Base-by-base conservation (phyloP, 805 yeast genomes). In the Schwanniomyces occidentalis region DNA sequence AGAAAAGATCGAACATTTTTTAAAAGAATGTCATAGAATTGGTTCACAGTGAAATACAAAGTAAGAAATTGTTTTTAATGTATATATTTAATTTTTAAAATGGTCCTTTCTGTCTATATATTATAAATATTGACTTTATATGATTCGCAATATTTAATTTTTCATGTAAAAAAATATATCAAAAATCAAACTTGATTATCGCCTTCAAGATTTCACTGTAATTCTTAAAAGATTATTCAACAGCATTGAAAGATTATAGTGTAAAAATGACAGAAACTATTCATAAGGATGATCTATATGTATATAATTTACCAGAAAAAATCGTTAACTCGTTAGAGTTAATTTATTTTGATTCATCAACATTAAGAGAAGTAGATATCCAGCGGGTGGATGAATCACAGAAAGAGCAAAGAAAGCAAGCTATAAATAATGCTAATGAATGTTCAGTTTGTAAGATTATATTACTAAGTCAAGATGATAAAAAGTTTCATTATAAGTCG, bases 1-100 rank as follows among this genome's bases (percentile, higher is more conserved):
- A 8, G 95, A 85, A 45, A 84, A 84, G 59, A 77, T 93, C 42
- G 80, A 78, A 41, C 86, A 79, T 63, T 93, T 93, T 66, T 69
- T 93, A 54, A 68, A 87, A 61, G 96, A 88, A 60, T 84, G 93
- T 49, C 95, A 88, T 58, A 76, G 90, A 51, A 59, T 85, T 35
- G 95, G 95, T 7, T 65, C 76, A 6, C 58, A 61, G 42, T 68
- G n/a, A n/a, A n/a, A n/a, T n/a, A n/a, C n/a, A n/a, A n/a, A n/a
- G n/a, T n/a, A n/a, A n/a, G n/a, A n/a, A n/a, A n/a, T n/a, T n/a
- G n/a, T n/a, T n/a, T n/a, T n/a, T n/a, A n/a, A n/a, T n/a, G n/a
- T n/a, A n/a, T n/a, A n/a, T n/a, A n/a, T n/a, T n/a, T n/a, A n/a
- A n/a, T n/a, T n/a, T n/a, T n/a, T n/a, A n/a, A n/a, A n/a, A n/a